phyloP scores from a whole-genome alignment of 768 basidiomycete genomes.

The Kwoniella mangroviensis region DNA sequence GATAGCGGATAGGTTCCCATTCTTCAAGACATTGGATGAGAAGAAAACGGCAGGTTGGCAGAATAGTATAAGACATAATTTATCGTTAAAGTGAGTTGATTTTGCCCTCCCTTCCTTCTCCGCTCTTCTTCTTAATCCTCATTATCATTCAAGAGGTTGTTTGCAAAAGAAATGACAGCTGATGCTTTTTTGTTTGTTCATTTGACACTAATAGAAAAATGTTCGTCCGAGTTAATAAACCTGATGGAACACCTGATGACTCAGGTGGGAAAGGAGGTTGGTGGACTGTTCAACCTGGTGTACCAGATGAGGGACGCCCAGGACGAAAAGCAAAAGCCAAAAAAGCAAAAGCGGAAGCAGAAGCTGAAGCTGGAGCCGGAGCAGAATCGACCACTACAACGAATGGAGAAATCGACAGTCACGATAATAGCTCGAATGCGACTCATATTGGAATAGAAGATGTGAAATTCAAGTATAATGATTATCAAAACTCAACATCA shows the following conservation, averaged over 20 bases:
- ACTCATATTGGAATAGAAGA: too few species aligned
- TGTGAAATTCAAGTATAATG: not conserved
- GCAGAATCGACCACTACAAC: not conserved
- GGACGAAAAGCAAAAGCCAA: constrained; percentile 47
- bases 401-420: not conserved
- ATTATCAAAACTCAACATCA: not conserved
- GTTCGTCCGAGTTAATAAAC: constrained; percentile 53
- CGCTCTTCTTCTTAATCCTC: not conserved
- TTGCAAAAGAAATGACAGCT: not conserved
- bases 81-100: constrained; percentile 53
- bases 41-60: constrained; percentile 56
- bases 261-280: constrained; percentile 56
- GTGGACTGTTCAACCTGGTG: constrained; percentile 54
- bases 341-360: constrained; percentile 21
- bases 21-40: constrained; percentile 50
- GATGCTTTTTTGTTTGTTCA: not conserved
- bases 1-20: constrained; percentile 51
- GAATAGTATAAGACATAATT: constrained; percentile 59
- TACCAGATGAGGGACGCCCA: constrained; percentile 51
- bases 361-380: not conserved
- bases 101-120: not conserved
- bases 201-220: constrained; percentile 41
- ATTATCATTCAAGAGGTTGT: too few species aligned
- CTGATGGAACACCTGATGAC: constrained; percentile 52
- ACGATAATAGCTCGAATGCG: not conserved